Base-by-base conservation (phyloP, 169 alveolate genomes). In the Cryptosporidium canis region DNA sequence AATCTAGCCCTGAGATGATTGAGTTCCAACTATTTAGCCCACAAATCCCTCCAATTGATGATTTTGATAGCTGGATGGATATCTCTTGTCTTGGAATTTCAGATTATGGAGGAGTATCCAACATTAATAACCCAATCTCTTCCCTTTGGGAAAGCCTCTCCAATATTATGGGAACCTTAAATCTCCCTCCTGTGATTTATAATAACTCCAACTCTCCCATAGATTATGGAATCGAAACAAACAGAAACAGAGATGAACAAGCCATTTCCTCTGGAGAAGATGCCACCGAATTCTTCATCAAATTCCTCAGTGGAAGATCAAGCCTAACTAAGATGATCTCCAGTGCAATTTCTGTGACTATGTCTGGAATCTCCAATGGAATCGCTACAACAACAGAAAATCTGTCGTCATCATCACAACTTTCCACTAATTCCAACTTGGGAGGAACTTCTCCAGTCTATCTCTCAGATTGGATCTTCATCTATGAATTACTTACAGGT, bases 401-500 rank as follows among this genome's bases (percentile, higher is more conserved):
- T n/a, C n/a, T n/a, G n/a, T n/a, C n/a, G n/a, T n/a, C n/a, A n/a
- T n/a, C n/a, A n/a, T n/a, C n/a, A n/a, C n/a, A n/a, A n/a, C n/a
- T n/a, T n/a, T n/a, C n/a, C n/a, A n/a, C n/a, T n/a, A n/a, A n/a
- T n/a, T n/a, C 16, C 18, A 51, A 29, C 3, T 53, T 53, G 64
- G 29, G 16, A 31, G 61, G 82, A 35, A 18, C 31, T 14, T 9
- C 55, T 6, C 66, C 66, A 0, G 66, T 92, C 44, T 83, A 83
- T 9, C 85, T 83, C 12, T 33, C 91, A 24, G 95, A 92, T 44
- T 91, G 92, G 82, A 71, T 92, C 24, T 65, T 90, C 31, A 92
- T 92, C 12, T 92, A 92, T 67, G 94, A 92, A 43, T 56, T 92
- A 43, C 72, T 92, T 14, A 77, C 90, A 12, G 95, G 95, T 12